phyloP scores from a whole-genome alignment of 257 asterid species.

The Jaltomata sinuosa region DNA sequence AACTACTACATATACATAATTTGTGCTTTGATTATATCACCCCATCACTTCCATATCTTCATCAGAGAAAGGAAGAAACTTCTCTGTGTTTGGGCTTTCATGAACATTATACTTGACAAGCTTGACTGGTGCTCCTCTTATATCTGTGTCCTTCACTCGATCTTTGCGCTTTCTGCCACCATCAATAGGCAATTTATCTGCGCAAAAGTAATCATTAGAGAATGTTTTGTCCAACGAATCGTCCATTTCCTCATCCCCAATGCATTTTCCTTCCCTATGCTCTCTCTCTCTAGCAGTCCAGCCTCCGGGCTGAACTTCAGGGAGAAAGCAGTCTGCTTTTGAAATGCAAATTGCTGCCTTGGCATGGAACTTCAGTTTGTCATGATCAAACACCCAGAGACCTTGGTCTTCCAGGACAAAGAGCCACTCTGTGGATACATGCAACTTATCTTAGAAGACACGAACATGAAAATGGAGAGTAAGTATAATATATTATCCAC shows the following conservation, averaged over 20 bases:
- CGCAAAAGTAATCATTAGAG: slow-evolving; percentile 10
- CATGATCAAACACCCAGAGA: slow-evolving; percentile 26
- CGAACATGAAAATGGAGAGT: not conserved
- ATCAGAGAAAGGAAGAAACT: slow-evolving; percentile 18
- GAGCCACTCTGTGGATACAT: slow-evolving; percentile 40
- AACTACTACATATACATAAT: not conserved
- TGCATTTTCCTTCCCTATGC: not conserved
- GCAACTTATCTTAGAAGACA: not conserved
- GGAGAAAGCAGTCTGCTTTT: slow-evolving; percentile 8
- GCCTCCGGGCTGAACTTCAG: slow-evolving; percentile 1
- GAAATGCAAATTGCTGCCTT: slow-evolving; percentile 21
- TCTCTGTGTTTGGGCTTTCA: slow-evolving; percentile 13
- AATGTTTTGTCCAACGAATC: slow-evolving; percentile 2
- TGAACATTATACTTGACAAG: slow-evolving; percentile 27
- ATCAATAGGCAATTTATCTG: not conserved
- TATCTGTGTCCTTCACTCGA: slow-evolving; percentile 14
- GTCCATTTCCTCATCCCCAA: slow-evolving; percentile 32
- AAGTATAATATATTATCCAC: not conserved
- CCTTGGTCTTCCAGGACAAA: slow-evolving; percentile 42
- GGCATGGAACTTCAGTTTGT: slow-evolving; percentile 17
- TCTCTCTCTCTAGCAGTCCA: not conserved
- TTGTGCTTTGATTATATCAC: not conserved
- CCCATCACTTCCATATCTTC: slow-evolving; percentile 43
- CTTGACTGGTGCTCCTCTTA: slow-evolving; percentile 27
- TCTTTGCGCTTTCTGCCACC: slow-evolving; percentile 53